These are phyloP conservation scores for Durusdinium trenchii DNA, from an alignment of 73 alveolate species.

Conservation along the genomic window DNA sequence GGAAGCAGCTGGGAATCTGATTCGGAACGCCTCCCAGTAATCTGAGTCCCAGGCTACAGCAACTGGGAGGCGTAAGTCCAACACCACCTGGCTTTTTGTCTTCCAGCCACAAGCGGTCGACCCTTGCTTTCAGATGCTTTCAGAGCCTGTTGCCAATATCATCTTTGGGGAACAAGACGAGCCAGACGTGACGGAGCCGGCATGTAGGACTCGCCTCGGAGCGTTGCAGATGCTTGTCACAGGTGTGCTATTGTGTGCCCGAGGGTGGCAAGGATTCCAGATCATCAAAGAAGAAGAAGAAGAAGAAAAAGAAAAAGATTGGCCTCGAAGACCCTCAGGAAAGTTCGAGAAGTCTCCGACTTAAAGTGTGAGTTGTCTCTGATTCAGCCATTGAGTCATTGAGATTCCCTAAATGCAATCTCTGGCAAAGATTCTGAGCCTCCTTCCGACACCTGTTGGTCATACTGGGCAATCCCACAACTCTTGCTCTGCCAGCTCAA, in stretches of 20 bases:
- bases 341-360: too few species aligned
- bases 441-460: too few species aligned
- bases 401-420: too few species aligned
- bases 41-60: slow-evolving; percentile 32
- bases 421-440: too few species aligned
- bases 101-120: too few species aligned
- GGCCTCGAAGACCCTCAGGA: background rate
- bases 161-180: background rate
- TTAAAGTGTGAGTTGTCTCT: too few species aligned
- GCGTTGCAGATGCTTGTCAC: too few species aligned
- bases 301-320: background rate
- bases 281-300: background rate
- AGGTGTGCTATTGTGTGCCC: too few species aligned
- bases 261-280: too few species aligned
- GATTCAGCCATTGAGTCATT: too few species aligned
- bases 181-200: slow-evolving; percentile 20
- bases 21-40: background rate
- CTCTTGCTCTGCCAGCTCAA: slow-evolving; percentile 57
- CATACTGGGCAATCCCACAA: slow-evolving; percentile 24
- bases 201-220: slow-evolving; percentile 27
- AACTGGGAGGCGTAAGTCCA: slow-evolving; percentile 60
- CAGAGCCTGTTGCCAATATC: background rate
- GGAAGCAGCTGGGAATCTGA: background rate
- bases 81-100: slow-evolving; percentile 55
- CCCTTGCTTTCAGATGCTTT: background rate